Conservation (phyloP, 1,139 yeast genomes). For the Debaryomycetaceae sp. region DNA sequence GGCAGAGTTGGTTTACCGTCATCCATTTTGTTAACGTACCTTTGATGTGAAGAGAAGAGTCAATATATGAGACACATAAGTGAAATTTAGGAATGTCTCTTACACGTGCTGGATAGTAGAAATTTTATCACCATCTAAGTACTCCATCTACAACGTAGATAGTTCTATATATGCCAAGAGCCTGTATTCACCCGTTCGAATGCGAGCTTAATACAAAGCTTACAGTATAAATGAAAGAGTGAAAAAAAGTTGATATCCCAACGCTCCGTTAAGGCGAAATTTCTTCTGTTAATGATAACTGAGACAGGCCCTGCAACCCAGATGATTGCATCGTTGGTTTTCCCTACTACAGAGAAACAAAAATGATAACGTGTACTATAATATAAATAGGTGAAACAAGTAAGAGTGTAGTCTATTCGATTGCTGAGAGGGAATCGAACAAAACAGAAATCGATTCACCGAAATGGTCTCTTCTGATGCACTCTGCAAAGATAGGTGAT, state of each 20-base stretch:
- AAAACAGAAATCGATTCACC: conserved; percentile 93
- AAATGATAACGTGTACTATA: neutral
- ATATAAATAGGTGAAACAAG: conserved; percentile 2
- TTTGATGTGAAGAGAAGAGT: neutral
- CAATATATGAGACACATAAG: neutral
- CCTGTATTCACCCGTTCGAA: neutral
- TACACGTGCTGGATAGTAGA: neutral
- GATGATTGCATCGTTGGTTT: conserved; percentile 57
- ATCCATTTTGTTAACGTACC: neutral
- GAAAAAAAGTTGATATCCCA: conserved; percentile 37
- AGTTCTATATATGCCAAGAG: neutral
- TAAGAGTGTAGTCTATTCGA: conserved; percentile 31
- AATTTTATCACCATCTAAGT: neutral
- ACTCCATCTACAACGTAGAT: neutral
- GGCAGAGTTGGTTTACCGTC: neutral
- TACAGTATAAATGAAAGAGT: neutral
- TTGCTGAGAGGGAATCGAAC: conserved; percentile 78
- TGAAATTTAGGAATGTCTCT: neutral
- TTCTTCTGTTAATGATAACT: conserved; percentile 20
- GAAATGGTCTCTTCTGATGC: conserved; percentile 96
- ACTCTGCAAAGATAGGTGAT: conserved; percentile 93
- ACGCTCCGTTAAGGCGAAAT: conserved; percentile 64
- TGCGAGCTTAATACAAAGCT: neutral
- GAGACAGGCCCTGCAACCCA: conserved; percentile 55
- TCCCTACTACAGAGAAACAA: neutral